Percentiles rank a stretch among this genome's conserved stretches.
phyloP scores from a whole-genome alignment of 2,329 filamentous ascomycete genomes.

The Pseudocercospora musae region DNA sequence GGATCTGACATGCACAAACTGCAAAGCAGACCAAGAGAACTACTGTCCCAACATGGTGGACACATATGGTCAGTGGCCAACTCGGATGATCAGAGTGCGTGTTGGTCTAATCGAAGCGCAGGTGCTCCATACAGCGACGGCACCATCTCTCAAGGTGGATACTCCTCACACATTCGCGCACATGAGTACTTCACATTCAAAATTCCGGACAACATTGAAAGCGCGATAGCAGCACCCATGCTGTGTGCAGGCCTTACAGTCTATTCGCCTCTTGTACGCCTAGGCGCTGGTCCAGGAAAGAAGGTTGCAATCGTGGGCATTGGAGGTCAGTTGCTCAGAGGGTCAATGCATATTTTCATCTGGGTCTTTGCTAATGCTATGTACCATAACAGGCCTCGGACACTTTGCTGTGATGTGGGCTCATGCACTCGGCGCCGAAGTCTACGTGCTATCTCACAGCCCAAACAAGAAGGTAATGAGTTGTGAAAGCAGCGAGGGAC shows the following conservation, averaged over 20 bases:
- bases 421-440: slow-evolving; percentile 57
- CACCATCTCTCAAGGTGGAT: slow-evolving; percentile 65
- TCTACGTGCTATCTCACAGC: slow-evolving; percentile 60
- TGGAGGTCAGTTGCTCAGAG: slow-evolving; percentile 30
- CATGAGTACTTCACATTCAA: slow-evolving; percentile 75
- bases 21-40: slow-evolving; percentile 53
- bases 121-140: slow-evolving; percentile 53
- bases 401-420: slow-evolving; percentile 51
- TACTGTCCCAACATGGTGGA: slow-evolving; percentile 51
- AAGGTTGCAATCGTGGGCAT: slow-evolving; percentile 74
- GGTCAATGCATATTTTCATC: background rate
- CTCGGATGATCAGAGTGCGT: slow-evolving; percentile 42
- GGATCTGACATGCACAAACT: slow-evolving; percentile 50
- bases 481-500: no score
- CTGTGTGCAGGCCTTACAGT: slow-evolving; percentile 80
- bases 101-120: slow-evolving; percentile 29
- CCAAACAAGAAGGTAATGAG: slow-evolving; percentile 49
- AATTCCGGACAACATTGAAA: slow-evolving; percentile 69
- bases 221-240: slow-evolving; percentile 63
- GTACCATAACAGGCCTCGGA: slow-evolving; percentile 39
- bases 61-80: slow-evolving; percentile 43
- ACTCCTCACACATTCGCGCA: slow-evolving; percentile 64
- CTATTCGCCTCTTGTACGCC: slow-evolving; percentile 72
- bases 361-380: no score
- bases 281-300: slow-evolving; percentile 72